Conservation (phyloP, 1,139 yeast species). For the Saccharomyces hybrid region DNA sequence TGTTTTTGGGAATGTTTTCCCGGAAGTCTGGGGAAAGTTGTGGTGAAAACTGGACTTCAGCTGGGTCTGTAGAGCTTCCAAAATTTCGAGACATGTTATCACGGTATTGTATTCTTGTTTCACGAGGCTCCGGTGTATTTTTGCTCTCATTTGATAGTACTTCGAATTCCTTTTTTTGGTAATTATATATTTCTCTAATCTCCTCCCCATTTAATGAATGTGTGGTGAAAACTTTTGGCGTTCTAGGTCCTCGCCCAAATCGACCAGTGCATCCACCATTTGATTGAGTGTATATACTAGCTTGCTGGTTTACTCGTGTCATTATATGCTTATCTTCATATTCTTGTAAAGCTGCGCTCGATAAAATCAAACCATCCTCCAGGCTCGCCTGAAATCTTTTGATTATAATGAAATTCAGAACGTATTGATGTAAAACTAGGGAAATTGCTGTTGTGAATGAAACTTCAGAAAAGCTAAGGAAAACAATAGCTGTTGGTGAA, state of each 20-base stretch:
- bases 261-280: slow-evolving; percentile 26
- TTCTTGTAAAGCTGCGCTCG: slow-evolving; percentile 57
- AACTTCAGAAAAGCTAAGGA: slow-evolving; percentile 36
- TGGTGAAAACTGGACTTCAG: neutral
- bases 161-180: slow-evolving; percentile 20
- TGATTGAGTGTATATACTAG: slow-evolving; percentile 53
- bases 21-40: neutral
- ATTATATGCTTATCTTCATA: slow-evolving; percentile 58
- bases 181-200: slow-evolving; percentile 21
- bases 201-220: slow-evolving; percentile 25
- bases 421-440: slow-evolving; percentile 36
- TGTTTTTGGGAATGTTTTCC: neutral
- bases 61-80: neutral
- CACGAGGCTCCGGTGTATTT: slow-evolving; percentile 4
- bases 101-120: neutral
- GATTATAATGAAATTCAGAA: slow-evolving; percentile 38
- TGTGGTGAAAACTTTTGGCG: slow-evolving; percentile 15
- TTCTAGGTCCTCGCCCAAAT: neutral
- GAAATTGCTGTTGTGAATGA: slow-evolving; percentile 38
- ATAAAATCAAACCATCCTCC: slow-evolving; percentile 53
- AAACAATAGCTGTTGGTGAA: slow-evolving; percentile 47
- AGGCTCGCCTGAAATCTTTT: slow-evolving; percentile 42
- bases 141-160: neutral
- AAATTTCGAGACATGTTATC: neutral
- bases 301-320: slow-evolving; percentile 58